Percentiles rank a stretch among this genome's conserved stretches.
Conservation (phyloP, 768 basidiomycete genomes). For the Suillus decipiens region DNA sequence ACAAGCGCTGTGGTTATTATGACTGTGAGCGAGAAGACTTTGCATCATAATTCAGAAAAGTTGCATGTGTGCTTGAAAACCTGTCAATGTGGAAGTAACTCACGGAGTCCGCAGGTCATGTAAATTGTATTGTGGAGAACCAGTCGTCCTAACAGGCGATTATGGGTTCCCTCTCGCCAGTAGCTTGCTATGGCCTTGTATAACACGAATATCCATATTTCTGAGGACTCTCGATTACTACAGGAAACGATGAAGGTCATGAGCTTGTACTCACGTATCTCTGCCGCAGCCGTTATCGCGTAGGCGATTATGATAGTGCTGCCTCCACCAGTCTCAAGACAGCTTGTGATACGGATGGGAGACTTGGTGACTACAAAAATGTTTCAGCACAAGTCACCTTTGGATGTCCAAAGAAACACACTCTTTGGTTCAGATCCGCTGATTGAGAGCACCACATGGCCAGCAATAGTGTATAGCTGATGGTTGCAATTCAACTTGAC, state of each 20-base stretch:
- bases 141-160: background rate
- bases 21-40: background rate
- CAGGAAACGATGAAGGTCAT: background rate
- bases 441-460: background rate
- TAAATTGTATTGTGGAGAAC: constrained; percentile 1
- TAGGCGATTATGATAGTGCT: background rate
- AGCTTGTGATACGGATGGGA: background rate
- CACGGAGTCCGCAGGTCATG: constrained; percentile 4
- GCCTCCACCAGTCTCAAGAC: background rate
- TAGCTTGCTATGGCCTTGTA: background rate
- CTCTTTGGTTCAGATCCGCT: background rate
- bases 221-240: background rate
- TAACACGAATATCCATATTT: background rate
- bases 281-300: background rate
- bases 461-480: background rate
- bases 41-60: background rate
- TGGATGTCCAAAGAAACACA: background rate
- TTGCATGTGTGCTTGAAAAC: background rate
- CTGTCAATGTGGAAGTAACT: background rate
- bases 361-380: background rate
- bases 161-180: constrained; percentile 1
- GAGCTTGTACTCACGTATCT: constrained; percentile 2
- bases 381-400: background rate
- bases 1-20: background rate
- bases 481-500: background rate